Base-by-base conservation (phyloP, 805 yeast species). In the Pichia phayaonensis region DNA sequence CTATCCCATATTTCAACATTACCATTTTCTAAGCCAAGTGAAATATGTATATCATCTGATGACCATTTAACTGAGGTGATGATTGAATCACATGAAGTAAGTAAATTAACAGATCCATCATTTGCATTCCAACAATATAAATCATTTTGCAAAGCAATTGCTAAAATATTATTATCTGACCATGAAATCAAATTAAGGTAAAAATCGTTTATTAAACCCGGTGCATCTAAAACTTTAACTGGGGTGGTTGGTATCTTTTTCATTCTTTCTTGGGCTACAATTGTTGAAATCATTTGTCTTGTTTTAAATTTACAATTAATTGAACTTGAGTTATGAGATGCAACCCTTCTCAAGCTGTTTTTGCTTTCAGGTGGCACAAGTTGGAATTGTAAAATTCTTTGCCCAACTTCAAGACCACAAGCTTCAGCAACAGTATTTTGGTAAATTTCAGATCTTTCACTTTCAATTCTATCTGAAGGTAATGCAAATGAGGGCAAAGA, bases 91-190 rank as follows among this genome's bases (percentile, higher is more conserved):
- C 77, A 74, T 56, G 84, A 90, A 2, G 71, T 63, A 24, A 89
- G 72, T 31, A 81, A 67, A 1, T 84, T 80, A 2, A 90, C 97
- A 1, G 80, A 72, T 0, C 97, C 97, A 0, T 86, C 73, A 5
- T 77, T 72, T 1, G 97, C 97, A 67, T 90, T 86, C 97, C 98
- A 94, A 26, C 90, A 81, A 62, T 92, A 94, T 15, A 94, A 86
- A 3, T 85, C 74, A 50, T 79, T 81, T 49, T 85, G 95, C 46
- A 94, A 72, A 1, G 96, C 99, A 61, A 94, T 86, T 1, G 96
- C 97, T 31, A 94, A 72, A 42, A 83, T 72, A 65, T 92, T 89
- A 29, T 82, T 80, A 56, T 72, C 71, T 8, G 97, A 90, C 98
- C 99, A 94, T 54, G 90, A 81, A 48, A 94, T 66, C 40, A 92